Conservation (phyloP, 2,329 filamentous ascomycete species). For the Macrophomina tecta region DNA sequence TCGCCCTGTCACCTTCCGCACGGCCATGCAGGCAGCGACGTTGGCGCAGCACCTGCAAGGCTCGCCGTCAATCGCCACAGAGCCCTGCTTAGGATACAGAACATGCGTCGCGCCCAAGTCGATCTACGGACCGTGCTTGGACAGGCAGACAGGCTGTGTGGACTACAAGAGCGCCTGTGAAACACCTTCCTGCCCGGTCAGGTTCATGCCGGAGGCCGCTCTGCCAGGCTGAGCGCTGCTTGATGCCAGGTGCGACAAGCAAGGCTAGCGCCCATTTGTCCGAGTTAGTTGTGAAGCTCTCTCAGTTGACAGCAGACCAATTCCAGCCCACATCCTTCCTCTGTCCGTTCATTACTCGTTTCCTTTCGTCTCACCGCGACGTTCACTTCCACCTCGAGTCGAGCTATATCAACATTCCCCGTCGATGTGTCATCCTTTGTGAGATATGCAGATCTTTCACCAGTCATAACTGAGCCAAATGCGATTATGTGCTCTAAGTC, state of each 20-base stretch:
- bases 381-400: not conserved
- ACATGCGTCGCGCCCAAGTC: not conserved
- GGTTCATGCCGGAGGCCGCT: constrained; percentile 8
- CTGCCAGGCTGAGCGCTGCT: not conserved
- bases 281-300: not conserved
- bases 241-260: not conserved
- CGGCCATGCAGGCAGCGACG: constrained; percentile 5
- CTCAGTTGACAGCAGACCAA: too few relatives aligned
- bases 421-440: not conserved
- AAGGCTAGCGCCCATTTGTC: not conserved
- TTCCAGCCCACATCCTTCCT: not conserved
- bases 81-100: not conserved
- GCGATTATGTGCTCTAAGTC: not conserved
- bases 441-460: not conserved
- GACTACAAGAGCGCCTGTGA: not conserved
- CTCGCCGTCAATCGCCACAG: not conserved
- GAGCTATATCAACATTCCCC: not conserved
- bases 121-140: not conserved
- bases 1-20: not conserved
- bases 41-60: not conserved
- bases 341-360: not conserved
- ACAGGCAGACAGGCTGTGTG: not conserved
- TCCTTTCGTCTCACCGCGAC: not conserved
- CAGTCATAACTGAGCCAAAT: constrained; percentile 6
- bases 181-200: not conserved